Evolutionary conservation across 257 asterid species (phyloP).

Genomic region (Solanum piurae): DNA sequence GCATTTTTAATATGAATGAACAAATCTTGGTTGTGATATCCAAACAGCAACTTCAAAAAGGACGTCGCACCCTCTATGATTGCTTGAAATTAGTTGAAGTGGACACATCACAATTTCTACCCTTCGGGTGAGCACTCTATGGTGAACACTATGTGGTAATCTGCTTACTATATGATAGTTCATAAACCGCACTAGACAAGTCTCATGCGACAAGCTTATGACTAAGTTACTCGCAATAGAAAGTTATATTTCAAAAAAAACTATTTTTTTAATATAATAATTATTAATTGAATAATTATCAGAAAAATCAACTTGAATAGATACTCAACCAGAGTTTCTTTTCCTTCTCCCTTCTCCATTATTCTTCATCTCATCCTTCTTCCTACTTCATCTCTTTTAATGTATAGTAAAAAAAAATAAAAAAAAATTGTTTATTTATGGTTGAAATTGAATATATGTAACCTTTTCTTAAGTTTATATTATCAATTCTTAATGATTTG

Average conservation of each 20-base stretch:
- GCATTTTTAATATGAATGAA: not conserved
- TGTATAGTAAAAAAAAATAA: too few species aligned
- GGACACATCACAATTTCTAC: too few species aligned
- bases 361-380: not conserved
- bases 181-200: rapidly evolving
- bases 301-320: not conserved
- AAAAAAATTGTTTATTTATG: not conserved
- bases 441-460: not conserved
- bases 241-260: not conserved
- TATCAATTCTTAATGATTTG: not conserved
- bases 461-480: not conserved
- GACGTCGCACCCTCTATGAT: not conserved
- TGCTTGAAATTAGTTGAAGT: not conserved
- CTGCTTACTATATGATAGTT: rapidly evolving
- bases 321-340: too few species aligned
- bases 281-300: not conserved
- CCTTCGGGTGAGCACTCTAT: too few species aligned
- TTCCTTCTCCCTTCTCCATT: not conserved
- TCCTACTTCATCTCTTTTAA: not conserved
- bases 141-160: not conserved
- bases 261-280: not conserved
- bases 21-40: not conserved
- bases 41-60: not conserved
- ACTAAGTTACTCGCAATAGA: too few species aligned
- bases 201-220: rapidly evolving